A percentile compares a stretch with the other conserved stretches of the same genome.
phyloP scores from a whole-genome alignment of 2,329 filamentous ascomycete genomes.

The Pseudocercospora macadamiae region DNA sequence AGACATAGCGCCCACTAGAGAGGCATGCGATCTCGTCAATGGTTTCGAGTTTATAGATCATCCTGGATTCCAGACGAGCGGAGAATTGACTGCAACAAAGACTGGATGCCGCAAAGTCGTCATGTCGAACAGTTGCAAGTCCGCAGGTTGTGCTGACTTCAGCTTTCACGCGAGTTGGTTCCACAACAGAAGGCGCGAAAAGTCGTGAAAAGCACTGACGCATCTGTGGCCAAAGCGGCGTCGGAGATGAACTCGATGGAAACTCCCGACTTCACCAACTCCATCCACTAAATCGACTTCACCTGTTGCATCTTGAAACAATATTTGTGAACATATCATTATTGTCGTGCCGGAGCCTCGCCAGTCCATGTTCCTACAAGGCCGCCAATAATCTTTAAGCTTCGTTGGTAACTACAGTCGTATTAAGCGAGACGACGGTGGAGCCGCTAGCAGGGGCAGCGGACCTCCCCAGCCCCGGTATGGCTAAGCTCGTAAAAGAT shows the following conservation, averaged over 20 bases:
- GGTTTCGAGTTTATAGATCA: neutral
- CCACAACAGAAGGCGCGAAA: neutral
- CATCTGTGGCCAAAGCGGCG: neutral
- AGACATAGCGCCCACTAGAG: neutral
- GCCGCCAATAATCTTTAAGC: no score
- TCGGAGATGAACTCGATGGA: no score
- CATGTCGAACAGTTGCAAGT: neutral
- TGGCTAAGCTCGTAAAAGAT: no score
- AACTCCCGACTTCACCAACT: no score
- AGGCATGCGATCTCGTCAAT: neutral
- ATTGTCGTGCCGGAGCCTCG: no score
- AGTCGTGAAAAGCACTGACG: neutral
- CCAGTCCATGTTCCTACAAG: no score
- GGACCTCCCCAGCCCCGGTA: no score
- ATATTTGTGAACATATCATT: no score
- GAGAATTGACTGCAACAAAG: neutral
- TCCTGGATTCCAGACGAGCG: neutral
- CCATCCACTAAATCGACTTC: no score
- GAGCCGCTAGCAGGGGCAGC: no score
- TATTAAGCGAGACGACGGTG: no score
- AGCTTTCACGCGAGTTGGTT: neutral
- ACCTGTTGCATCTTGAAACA: neutral
- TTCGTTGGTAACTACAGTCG: no score
- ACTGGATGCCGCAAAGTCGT: neutral
- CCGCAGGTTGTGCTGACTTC: neutral